Conservation (phyloP, 108 stramenopile genomes). For the Aurantiochytrium sp. region DNA sequence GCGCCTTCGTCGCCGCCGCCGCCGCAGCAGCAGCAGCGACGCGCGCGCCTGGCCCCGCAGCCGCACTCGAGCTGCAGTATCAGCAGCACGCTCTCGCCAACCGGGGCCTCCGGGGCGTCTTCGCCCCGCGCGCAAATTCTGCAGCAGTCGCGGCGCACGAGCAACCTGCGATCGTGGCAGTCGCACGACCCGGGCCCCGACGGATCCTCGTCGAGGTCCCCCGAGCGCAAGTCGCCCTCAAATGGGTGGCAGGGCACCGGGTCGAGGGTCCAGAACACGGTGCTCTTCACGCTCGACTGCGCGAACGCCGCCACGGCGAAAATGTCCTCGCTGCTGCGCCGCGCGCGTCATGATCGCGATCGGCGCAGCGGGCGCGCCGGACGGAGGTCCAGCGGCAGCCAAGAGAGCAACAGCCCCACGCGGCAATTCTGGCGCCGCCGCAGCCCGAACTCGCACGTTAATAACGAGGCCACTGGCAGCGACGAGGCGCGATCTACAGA, state of each 20-base stretch:
- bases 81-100: not conserved
- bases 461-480: no score
- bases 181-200: not conserved
- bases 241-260: not conserved
- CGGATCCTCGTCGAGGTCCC: not conserved
- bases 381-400: no score
- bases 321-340: not conserved
- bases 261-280: not conserved
- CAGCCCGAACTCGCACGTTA: no score
- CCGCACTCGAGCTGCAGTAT: not conserved
- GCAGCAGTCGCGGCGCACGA: not conserved
- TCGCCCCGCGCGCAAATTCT: not conserved
- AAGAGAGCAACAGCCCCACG: not conserved
- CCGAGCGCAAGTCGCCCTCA: not conserved
- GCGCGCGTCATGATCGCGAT: not conserved
- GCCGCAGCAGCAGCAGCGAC: not conserved
- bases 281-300: not conserved
- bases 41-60: not conserved
- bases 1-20: no score
- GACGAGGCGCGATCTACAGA: not conserved
- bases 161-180: constrained; percentile 5
- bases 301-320: not conserved
- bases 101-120: no score
- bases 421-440: not conserved
- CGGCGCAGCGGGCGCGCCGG: not conserved